phyloP scores from a whole-genome alignment of 2,329 filamentous ascomycete genomes.

The Claviceps africana region DNA sequence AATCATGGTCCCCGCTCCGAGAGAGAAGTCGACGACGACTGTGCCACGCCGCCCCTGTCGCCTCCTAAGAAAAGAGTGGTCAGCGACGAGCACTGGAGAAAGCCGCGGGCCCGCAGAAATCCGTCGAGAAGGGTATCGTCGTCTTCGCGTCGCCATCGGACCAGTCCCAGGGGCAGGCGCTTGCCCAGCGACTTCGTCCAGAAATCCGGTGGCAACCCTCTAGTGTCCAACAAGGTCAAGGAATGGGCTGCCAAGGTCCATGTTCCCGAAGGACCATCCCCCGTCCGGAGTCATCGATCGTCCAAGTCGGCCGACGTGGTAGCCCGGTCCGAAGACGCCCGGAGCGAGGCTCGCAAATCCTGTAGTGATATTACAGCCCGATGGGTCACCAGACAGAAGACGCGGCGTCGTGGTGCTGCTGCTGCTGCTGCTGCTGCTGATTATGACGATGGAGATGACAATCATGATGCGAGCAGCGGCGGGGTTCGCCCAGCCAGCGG shows the following conservation, averaged over 20 bases:
- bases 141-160: conserved; percentile 15
- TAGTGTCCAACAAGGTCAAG: conserved; percentile 44
- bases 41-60: conserved; percentile 21
- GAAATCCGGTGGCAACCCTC: conserved; percentile 37
- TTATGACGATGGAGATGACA: too few relatives aligned
- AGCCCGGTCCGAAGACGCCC: conserved; percentile 13
- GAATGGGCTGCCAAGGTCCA: conserved; percentile 47
- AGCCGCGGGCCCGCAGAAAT: conserved; percentile 38
- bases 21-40: conserved; percentile 9
- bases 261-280: conserved; percentile 25
- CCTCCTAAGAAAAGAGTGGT: conserved; percentile 84
- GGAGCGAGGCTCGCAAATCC: conserved; percentile 14
- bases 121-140: conserved; percentile 29
- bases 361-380: conserved; percentile 16
- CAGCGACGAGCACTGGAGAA: conserved; percentile 84
- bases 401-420: too few relatives aligned
- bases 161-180: conserved; percentile 4
- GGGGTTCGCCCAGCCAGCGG: conserved; percentile 17
- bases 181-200: conserved; percentile 46
- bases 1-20: conserved; percentile 13
- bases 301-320: conserved; percentile 21
- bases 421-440: too few relatives aligned
- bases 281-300: conserved; percentile 20
- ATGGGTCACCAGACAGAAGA: conserved; percentile 3
- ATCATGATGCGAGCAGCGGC: conserved; percentile 11